phyloP scores from a whole-genome alignment of 495 filamentous ascomycete species.

The Parachaetomium inaequale region DNA sequence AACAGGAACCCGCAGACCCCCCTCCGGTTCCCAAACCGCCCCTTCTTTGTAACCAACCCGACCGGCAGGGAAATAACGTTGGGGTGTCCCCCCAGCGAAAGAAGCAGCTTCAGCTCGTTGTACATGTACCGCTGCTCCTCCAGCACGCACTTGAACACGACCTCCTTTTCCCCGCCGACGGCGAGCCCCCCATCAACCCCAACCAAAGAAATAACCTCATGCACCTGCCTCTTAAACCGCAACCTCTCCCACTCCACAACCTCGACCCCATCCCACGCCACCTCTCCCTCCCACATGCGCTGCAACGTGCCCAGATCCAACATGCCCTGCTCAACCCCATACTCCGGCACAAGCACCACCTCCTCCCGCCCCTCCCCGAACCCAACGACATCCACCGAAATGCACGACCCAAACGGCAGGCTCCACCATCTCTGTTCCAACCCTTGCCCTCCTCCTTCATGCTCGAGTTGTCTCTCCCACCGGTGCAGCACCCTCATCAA shows the following conservation, averaged over 20 bases:
- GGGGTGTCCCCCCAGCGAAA: conserved; percentile 27
- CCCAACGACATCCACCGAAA: conserved; percentile 31
- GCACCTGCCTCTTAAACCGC: conserved; percentile 35
- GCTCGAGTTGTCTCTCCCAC: background rate
- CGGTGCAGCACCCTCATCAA: conserved; percentile 35
- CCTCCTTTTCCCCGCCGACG: background rate
- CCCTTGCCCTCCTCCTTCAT: conserved; percentile 11
- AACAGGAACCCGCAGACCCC: conserved; percentile 38
- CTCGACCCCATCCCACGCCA: conserved; percentile 28
- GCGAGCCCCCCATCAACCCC: conserved; percentile 15
- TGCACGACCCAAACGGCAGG: conserved; percentile 40
- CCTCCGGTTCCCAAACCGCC: conserved; percentile 32
- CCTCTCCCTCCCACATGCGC: conserved; percentile 28
- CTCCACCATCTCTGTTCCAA: conserved; percentile 33
- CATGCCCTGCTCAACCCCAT: conserved; percentile 40
- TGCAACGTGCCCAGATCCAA: conserved; percentile 28
- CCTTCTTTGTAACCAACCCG: conserved; percentile 32
- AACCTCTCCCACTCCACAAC: conserved; percentile 37
- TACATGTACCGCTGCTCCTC: conserved; percentile 35
- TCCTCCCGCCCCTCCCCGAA: conserved; percentile 20
- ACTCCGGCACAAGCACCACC: conserved; percentile 33
- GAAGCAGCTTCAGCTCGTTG: conserved; percentile 39
- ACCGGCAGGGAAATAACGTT: conserved; percentile 31
- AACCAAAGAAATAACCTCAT: conserved; percentile 43
- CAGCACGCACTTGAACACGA: conserved; percentile 41